phyloP scores from a whole-genome alignment of 1,284 basidiomycete genomes.

The Cutaneotrichosporon sp. region DNA sequence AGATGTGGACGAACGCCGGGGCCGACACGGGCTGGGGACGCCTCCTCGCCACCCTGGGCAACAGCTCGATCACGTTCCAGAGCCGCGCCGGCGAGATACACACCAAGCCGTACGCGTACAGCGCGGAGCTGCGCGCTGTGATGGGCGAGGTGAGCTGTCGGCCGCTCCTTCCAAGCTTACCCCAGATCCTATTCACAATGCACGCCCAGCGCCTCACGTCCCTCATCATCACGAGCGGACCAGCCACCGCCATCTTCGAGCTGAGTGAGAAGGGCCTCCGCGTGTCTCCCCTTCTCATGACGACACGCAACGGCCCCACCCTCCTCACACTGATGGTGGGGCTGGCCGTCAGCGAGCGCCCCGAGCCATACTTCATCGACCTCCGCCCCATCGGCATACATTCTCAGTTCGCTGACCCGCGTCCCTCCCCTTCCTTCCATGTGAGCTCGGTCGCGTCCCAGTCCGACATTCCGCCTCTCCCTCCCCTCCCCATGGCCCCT shows the following conservation, averaged over 20 bases:
- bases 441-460: too few species aligned
- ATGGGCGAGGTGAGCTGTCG: neutral
- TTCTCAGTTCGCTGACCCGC: neutral
- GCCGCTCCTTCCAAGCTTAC: neutral
- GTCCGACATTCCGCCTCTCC: too few species aligned
- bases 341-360: too few species aligned
- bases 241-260: neutral
- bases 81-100: neutral
- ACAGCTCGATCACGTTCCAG: neutral
- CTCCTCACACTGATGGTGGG: neutral
- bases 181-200: neutral
- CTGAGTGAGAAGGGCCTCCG: neutral
- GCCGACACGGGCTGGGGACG: neutral
- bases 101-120: neutral
- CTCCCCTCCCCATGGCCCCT: too few species aligned
- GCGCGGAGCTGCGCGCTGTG: neutral
- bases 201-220: neutral
- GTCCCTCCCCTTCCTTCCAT: too few species aligned
- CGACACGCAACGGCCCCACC: neutral
- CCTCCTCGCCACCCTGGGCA: neutral
- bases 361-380: neutral
- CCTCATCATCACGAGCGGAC: neutral
- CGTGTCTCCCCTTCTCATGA: neutral
- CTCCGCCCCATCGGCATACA: neutral
- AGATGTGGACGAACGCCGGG: neutral